Percentiles rank a stretch among this genome's conserved stretches.
Evolutionary conservation across 208 protist genomes (phyloP).

Genomic region (Phytomonas serpens): DNA sequence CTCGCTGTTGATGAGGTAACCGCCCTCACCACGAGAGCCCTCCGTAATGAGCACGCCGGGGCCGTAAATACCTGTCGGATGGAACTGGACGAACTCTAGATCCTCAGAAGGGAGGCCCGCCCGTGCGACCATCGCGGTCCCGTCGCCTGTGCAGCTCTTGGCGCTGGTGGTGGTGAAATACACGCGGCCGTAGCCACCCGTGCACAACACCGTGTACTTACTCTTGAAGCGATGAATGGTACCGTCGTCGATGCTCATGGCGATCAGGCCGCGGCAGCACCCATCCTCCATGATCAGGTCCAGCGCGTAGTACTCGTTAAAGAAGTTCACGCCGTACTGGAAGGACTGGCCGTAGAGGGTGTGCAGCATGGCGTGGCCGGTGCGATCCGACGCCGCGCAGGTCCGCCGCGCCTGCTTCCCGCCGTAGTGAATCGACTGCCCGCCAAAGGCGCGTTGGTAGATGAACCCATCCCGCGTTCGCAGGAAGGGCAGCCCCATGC

Average conservation of each 20-base stretch:
- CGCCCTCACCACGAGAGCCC: constrained; percentile 94
- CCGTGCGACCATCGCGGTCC: constrained; percentile 97
- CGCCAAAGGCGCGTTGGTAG: constrained; percentile 99
- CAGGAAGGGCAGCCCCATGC: constrained; percentile 98
- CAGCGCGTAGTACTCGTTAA: constrained; percentile 99
- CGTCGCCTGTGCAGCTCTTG: constrained; percentile 99
- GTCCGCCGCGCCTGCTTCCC: constrained; percentile 96
- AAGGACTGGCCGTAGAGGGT: constrained; percentile 98
- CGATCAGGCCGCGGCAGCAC: constrained; percentile 95
- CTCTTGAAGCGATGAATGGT: constrained; percentile 96
- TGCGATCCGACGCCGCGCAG: constrained; percentile 97
- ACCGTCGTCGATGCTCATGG: constrained; percentile 97
- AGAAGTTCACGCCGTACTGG: constrained; percentile 96
- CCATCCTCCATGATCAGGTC: constrained; percentile 98
- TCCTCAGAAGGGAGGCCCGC: constrained; percentile 97
- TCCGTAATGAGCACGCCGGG: constrained; percentile 99
- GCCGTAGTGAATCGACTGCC: constrained; percentile 97
- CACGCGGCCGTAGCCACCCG: constrained; percentile 96
- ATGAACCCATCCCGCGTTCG: constrained; percentile 98
- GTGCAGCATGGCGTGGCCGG: constrained; percentile 98
- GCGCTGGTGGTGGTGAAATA: constrained; percentile 97
- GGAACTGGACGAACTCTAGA: constrained; percentile 99
- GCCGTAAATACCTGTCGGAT: constrained; percentile 99
- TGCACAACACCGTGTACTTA: constrained; percentile 97
- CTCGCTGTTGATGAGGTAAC: constrained; percentile 97